Conservation (phyloP, 495 filamentous ascomycete genomes). For the Pyrenula massariospora region DNA sequence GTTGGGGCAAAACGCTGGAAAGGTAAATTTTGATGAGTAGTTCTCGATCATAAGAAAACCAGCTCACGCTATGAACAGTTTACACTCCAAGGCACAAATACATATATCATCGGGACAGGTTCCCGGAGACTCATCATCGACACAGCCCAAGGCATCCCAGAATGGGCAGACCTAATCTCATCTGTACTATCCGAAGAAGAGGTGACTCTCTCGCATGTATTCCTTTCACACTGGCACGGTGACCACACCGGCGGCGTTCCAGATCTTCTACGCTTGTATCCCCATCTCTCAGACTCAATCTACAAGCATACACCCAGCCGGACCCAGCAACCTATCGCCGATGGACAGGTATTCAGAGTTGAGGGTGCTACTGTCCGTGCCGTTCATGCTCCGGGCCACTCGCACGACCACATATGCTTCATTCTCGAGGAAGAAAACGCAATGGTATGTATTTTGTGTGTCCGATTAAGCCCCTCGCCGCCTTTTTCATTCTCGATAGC, state of each 20-base stretch:
- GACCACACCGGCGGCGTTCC: constrained; percentile 66
- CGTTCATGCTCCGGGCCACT: constrained; percentile 27
- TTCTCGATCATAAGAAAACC: neutral
- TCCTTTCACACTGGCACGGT: constrained; percentile 76
- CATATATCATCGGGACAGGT: constrained; percentile 64
- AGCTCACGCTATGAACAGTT: constrained; percentile 8
- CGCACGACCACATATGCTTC: constrained; percentile 36
- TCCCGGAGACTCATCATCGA: constrained; percentile 53
- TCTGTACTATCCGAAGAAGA: constrained; percentile 13
- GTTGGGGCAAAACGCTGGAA: constrained; percentile 58
- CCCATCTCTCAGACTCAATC: constrained; percentile 20
- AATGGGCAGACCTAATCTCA: constrained; percentile 20
- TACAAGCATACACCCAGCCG: constrained; percentile 34
- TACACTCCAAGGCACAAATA: constrained; percentile 55
- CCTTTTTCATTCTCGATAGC: too few relatives aligned
- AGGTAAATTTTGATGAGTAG: constrained; percentile 23
- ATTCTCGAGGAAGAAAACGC: constrained; percentile 49
- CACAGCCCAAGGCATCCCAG: constrained; percentile 41
- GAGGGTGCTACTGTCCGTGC: constrained; percentile 30
- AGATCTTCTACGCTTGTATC: constrained; percentile 44
- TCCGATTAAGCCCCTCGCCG: too few relatives aligned
- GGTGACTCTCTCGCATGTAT: constrained; percentile 37
- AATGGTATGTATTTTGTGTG: too few relatives aligned
- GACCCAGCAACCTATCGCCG: constrained; percentile 29
- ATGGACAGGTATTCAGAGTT: constrained; percentile 25